Percentiles rank a stretch among this genome's conserved stretches.
phyloP scores from a whole-genome alignment of 768 basidiomycete species.

The Trametes villosa region DNA sequence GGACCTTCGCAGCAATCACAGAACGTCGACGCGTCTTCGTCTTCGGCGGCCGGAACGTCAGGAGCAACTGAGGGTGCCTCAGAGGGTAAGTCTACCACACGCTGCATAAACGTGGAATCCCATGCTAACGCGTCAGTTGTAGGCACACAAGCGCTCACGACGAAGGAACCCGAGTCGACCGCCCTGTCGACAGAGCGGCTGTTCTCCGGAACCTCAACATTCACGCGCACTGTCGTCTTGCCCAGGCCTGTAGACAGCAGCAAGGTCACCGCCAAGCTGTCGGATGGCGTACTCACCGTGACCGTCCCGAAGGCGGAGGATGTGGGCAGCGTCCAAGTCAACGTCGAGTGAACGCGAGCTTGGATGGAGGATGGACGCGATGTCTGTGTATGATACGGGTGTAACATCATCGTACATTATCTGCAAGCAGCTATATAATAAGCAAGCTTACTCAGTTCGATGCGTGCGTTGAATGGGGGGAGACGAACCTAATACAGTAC shows the following conservation, averaged over 20 bases:
- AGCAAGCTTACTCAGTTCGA: not conserved
- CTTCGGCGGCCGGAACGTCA: slow-evolving; percentile 13
- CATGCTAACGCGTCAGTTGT: slow-evolving; percentile 7
- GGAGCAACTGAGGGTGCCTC: slow-evolving; percentile 29
- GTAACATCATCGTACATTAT: slow-evolving; percentile 18
- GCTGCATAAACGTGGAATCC: not conserved
- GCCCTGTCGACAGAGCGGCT: slow-evolving; percentile 63
- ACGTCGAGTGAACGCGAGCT: slow-evolving; percentile 37
- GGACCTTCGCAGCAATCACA: slow-evolving; percentile 20
- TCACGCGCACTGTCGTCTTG: slow-evolving; percentile 74
- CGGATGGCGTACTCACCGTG: slow-evolving; percentile 71
- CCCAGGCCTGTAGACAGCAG: slow-evolving; percentile 63
- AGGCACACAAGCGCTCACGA: slow-evolving; percentile 28
- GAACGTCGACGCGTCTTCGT: slow-evolving; percentile 7
- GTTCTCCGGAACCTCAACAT: slow-evolving; percentile 57
- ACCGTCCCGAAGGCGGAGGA: slow-evolving; percentile 65
- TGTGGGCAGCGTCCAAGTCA: slow-evolving; percentile 54
- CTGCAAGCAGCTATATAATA: not conserved
- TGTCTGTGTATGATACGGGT: slow-evolving; percentile 7
- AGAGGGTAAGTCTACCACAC: slow-evolving; percentile 35
- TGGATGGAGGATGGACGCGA: not conserved
- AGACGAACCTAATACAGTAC: not conserved
- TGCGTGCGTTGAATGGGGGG: not conserved
- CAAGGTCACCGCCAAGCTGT: slow-evolving; percentile 64
- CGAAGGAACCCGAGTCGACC: slow-evolving; percentile 37